Base-by-base conservation (phyloP, 225 moss, liverwort and hornwort species). In the Rhytidiadelphus loreus region DNA sequence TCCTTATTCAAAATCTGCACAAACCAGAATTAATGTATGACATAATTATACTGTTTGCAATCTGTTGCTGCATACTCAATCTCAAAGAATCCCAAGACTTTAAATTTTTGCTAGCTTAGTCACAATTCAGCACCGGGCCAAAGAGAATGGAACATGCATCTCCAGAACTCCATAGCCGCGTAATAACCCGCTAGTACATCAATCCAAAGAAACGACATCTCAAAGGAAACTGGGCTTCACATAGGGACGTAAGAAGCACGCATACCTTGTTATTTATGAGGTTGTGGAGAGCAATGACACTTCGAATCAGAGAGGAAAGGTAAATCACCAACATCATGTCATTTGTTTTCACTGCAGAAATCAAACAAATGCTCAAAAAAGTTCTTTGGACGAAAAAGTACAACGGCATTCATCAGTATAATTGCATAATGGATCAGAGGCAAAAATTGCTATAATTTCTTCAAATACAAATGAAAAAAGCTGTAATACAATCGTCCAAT, bases 281-380 rank as follows among this genome's bases (percentile, higher is more conserved):
- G 83, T 99, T 99, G 95, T 99, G 98, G 79, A 99, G 94, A 37
- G 98, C 98, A 90, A 99, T 93, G 65, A 99, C 98, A 89, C 97
- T 96, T 69, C 98, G 98, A 91, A 99, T 99, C 84, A 99, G 96
- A 41, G 98, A 97, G n/a, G 98, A 99, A 53, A 99, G 92, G 82
- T 99, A 99, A 77, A 99, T 99, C 89, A 99, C 97, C 91, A 99
- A 95, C 98, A 99, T 99, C 98, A 99, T 99, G 89, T 99, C 98
- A 82, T 99, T 99, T 82, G 98, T 99, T 96, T 99, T 99, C 93
- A 99, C 98, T 99, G 97, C 88, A 80, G n/a, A 68, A 82, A 86
- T 29, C 53, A 87, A 72, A 65, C 20, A 61, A 58, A 52, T 56
- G 14, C 75, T 80, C 48, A 60, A 80, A 53, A 65, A 50, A 59